Percentiles rank a stretch among this genome's conserved stretches.
Conservation (phyloP, 495 filamentous ascomycete genomes). For the Astrothelium subdiscretum region DNA sequence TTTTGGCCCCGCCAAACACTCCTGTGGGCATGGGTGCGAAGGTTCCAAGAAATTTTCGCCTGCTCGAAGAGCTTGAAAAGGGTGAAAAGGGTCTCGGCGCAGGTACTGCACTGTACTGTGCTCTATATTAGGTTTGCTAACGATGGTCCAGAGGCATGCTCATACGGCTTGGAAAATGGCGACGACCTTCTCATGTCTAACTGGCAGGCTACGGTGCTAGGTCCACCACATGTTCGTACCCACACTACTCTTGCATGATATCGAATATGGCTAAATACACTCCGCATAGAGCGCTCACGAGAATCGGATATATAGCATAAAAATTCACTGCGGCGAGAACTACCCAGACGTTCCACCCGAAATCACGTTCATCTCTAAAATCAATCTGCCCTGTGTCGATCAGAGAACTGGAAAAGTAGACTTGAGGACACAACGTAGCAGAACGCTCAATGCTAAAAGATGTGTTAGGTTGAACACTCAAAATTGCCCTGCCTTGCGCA, state of each 20-base stretch:
- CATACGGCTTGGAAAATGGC: conserved; percentile 87
- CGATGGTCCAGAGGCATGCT: conserved; percentile 66
- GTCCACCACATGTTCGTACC: conserved; percentile 77
- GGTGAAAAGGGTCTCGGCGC: conserved; percentile 95
- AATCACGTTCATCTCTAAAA: conserved; percentile 80
- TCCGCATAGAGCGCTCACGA: conserved; percentile 72
- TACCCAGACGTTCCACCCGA: conserved; percentile 84
- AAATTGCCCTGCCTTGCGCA: conserved; percentile 72
- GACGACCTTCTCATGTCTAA: conserved; percentile 96
- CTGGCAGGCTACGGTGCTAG: conserved; percentile 96
- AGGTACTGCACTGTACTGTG: conserved; percentile 41
- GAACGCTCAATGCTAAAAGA: background rate
- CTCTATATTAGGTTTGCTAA: conserved; percentile 4
- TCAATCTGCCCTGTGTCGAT: conserved; percentile 93
- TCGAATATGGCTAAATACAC: background rate
- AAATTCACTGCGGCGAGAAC: conserved; percentile 85
- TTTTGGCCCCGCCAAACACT: background rate
- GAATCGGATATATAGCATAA: conserved; percentile 95
- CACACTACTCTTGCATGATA: background rate
- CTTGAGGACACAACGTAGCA: background rate
- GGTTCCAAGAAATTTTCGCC: conserved; percentile 86
- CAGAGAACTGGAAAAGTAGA: conserved; percentile 58
- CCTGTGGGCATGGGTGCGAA: conserved; percentile 54
- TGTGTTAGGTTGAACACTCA: conserved; percentile 62
- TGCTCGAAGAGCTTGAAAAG: conserved; percentile 96